Percentiles rank a stretch among this genome's conserved stretches.
phyloP scores from a whole-genome alignment of 176 grass and related monocot species.

The Pontederia paniculata region DNA sequence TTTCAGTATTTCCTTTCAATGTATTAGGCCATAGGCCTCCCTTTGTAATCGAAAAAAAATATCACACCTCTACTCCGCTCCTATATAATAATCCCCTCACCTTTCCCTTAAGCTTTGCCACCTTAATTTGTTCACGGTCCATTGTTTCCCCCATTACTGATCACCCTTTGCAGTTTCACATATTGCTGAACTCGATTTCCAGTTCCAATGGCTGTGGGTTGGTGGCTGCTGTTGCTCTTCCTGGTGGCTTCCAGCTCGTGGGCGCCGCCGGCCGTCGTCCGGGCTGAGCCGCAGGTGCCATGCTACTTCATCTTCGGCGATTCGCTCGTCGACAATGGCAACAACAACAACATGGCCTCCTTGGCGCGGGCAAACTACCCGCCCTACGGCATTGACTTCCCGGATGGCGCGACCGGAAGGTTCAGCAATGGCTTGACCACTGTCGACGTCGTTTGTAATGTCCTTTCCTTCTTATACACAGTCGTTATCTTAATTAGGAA shows the following conservation, averaged over 20 bases:
- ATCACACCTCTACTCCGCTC: too few relatives aligned
- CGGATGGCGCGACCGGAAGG: slow-evolving; percentile 51
- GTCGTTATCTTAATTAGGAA: neutral
- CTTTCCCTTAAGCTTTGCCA: too few relatives aligned
- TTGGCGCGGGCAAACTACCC: slow-evolving; percentile 76
- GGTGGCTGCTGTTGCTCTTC: slow-evolving; percentile 3
- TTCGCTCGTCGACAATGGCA: slow-evolving; percentile 86
- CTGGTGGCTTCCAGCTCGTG: slow-evolving; percentile 9
- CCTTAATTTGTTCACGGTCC: too few relatives aligned
- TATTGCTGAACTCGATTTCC: too few relatives aligned
- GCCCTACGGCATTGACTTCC: slow-evolving; percentile 84
- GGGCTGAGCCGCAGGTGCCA: slow-evolving; percentile 44
- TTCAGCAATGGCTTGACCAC: slow-evolving; percentile 87
- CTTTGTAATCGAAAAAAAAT: too few relatives aligned
- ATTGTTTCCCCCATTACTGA: too few relatives aligned
- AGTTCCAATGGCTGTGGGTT: too few relatives aligned
- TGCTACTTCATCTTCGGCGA: slow-evolving; percentile 96
- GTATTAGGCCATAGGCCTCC: too few relatives aligned
- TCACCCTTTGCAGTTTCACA: too few relatives aligned
- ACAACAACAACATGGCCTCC: slow-evolving; percentile 78
- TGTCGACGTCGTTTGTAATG: slow-evolving; percentile 58
- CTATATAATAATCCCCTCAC: too few relatives aligned
- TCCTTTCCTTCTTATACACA: neutral
- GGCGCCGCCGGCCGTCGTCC: neutral
- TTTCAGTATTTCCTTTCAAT: too few relatives aligned